These are phyloP conservation scores for Sporopachydermia lactativora DNA, from an alignment of 805 yeast genomes.

Conservation along the genomic window DNA sequence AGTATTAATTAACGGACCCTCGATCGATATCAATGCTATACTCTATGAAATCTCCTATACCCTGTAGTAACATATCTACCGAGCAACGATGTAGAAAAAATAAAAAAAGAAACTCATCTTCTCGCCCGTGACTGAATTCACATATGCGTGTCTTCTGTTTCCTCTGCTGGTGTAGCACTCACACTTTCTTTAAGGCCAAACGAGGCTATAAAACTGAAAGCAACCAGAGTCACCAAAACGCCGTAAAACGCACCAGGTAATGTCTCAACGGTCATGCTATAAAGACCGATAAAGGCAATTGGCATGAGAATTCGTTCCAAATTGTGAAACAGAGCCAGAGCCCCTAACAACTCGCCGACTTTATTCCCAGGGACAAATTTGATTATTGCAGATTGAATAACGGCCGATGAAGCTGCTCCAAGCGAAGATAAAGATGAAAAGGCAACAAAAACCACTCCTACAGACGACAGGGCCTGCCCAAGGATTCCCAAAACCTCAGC, in stretches of 20 bases:
- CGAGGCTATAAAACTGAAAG: too few species aligned
- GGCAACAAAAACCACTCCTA: slow-evolving; percentile 11
- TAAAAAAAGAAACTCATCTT: too few species aligned
- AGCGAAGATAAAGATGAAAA: slow-evolving; percentile 15
- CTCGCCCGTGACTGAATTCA: too few species aligned
- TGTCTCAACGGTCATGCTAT: slow-evolving; percentile 9
- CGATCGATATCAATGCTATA: too few species aligned
- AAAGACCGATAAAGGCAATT: slow-evolving; percentile 8
- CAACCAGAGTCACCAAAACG: neutral
- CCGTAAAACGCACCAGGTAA: slow-evolving; percentile 6
- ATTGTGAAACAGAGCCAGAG: slow-evolving; percentile 11
- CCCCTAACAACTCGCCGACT: slow-evolving; percentile 18
- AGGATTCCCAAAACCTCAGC: slow-evolving; percentile 14
- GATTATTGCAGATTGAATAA: slow-evolving; percentile 15
- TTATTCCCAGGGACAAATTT: slow-evolving; percentile 16
- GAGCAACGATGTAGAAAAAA: too few species aligned
- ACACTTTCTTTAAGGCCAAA: too few species aligned
- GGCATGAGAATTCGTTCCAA: slow-evolving; percentile 11
- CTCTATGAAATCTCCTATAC: too few species aligned
- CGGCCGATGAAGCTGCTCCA: slow-evolving; percentile 16
- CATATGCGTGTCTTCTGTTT: too few species aligned
- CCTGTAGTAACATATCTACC: too few species aligned
- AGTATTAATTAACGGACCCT: too few species aligned
- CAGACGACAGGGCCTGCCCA: slow-evolving; percentile 13
- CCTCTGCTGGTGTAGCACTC: too few species aligned